A percentile compares a stretch with the other conserved stretches of the same genome.
These are phyloP conservation scores for Pseudodiploospora longispora DNA, from an alignment of 2,329 filamentous ascomycete genomes.

Conservation along the genomic window DNA sequence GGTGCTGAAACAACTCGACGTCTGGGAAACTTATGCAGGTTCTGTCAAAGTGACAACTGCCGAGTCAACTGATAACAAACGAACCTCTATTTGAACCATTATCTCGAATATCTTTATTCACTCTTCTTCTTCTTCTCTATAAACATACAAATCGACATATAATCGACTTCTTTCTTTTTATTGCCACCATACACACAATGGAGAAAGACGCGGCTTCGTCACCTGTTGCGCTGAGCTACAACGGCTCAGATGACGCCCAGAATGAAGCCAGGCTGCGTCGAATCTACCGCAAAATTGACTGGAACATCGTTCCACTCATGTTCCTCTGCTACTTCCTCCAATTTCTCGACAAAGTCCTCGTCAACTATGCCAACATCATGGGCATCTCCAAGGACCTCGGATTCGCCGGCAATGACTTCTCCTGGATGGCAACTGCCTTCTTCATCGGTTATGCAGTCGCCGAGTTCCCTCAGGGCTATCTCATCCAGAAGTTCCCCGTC, in stretches of 20 bases:
- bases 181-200: neutral
- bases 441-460: conserved; percentile 21
- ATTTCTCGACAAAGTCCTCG: conserved; percentile 20
- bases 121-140: neutral
- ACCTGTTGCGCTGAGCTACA: conserved; percentile 2
- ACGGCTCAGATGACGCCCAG: neutral
- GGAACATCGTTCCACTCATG: conserved; percentile 18
- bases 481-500: conserved; percentile 26
- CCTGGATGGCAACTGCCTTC: conserved; percentile 23
- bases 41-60: too few relatives aligned
- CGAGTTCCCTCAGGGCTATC: conserved; percentile 20
- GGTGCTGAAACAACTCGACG: too few relatives aligned
- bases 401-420: conserved; percentile 24
- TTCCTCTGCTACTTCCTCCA: conserved; percentile 19
- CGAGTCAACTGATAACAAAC: too few relatives aligned
- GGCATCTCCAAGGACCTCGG: conserved; percentile 20
- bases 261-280: conserved; percentile 2
- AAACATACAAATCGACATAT: neutral
- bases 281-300: conserved; percentile 18
- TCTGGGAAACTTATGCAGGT: too few relatives aligned
- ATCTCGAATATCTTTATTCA: too few relatives aligned
- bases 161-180: neutral
- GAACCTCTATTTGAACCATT: too few relatives aligned
- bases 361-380: conserved; percentile 23
- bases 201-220: conserved; percentile 1